Evolutionary conservation across 176 grass and related monocot genomes (phyloP), one percentile per base, ranked within the genome.

Genomic region (Ensete ventricosum): DNA sequence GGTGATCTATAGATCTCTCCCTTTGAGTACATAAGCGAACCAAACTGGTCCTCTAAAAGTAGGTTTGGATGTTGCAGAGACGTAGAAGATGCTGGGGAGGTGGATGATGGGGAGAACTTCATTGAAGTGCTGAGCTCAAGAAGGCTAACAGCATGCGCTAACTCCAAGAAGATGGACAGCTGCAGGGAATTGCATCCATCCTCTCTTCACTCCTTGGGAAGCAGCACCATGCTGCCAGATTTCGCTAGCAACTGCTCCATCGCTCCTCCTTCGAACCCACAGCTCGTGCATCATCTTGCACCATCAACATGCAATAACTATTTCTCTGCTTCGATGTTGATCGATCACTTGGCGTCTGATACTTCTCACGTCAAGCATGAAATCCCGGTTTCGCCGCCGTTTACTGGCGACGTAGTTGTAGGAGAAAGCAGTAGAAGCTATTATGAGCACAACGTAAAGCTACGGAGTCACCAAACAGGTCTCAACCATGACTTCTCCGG

Each of bases 101-200:
- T 62, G 57, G 23, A 58, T 13, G 53, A 74, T 29, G 72, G 9
- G 57, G 72, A 57, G 11, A 34, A 58, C 52, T 74, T 74, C 13
- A 23, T 74, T 8, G 13, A 74, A 55, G 72, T 74, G 22, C 53
- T 74, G 72, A 74, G 52, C 52, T 74, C 53, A 11, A 58, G 14
- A 19, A 74, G 53, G 17, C 14, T 19, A 2, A 19, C 6, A 4
- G 20, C 7, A 43, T 43, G 34, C 34, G 34, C 34, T 6, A 43
- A 43, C 14, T 8, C 57, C 17, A 62, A 19, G 14, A 62, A 62
- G 20, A 62, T 62, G 57, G 57, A 62, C 17, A 62, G 17, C 20
- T 62, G 57, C 14, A 14, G 17, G 9, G 57, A 17, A 43, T 43
- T 43, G 14, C 53, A 55, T 34, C 72, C 13, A 16, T 27, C 48